Evolutionary conservation across 192 early-diverging fungal species (phyloP).

Genomic region (Backusella circina): DNA sequence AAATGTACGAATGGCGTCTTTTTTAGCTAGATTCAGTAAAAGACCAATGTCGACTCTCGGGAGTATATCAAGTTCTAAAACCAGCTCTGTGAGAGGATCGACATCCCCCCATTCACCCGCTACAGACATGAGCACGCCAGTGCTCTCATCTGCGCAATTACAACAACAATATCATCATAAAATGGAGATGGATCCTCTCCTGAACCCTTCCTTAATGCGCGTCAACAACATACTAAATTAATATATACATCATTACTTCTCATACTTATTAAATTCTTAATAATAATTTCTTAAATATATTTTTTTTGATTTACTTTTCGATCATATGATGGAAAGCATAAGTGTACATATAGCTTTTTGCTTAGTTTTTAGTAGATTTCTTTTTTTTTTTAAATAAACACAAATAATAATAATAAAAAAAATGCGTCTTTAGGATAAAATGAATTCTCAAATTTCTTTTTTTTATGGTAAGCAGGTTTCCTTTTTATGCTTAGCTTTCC

Average conservation of each 20-base stretch:
- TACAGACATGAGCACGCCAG: constrained; percentile 21
- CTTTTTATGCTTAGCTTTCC: not conserved
- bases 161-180: constrained; percentile 17
- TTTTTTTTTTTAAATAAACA: not conserved
- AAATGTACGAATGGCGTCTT: constrained; percentile 2
- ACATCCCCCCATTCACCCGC: constrained; percentile 16
- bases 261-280: not conserved
- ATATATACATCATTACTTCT: not conserved
- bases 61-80: constrained; percentile 20
- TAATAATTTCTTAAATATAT: not conserved
- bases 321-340: not conserved
- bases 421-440: no score
- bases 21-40: constrained; percentile 8
- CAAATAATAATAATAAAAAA: no score
- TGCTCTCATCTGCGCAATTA: constrained; percentile 8
- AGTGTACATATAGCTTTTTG: not conserved
- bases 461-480: not conserved
- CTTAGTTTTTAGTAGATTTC: not conserved
- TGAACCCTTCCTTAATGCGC: constrained; percentile 26
- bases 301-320: not conserved
- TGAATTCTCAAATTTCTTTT: not conserved
- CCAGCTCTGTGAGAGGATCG: constrained; percentile 18
- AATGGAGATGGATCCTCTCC: constrained; percentile 13
- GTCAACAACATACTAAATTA: constrained; percentile 30
- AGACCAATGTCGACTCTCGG: constrained; percentile 4